These are phyloP conservation scores for Penicillium psychrosexuale DNA, from an alignment of 2,329 filamentous ascomycete genomes.

Conservation along the genomic window DNA sequence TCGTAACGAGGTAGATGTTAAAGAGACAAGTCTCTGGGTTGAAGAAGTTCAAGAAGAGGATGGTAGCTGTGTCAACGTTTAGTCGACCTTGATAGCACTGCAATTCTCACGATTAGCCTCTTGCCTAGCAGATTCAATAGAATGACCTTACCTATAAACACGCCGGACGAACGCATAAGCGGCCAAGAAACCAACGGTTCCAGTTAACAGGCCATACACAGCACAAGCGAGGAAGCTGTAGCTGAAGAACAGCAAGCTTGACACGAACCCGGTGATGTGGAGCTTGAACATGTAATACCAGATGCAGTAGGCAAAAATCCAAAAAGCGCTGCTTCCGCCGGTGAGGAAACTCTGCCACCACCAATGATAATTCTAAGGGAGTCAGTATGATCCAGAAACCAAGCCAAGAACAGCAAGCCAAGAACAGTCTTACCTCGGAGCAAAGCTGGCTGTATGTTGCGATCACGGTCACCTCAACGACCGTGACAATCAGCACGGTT, in stretches of 20 bases:
- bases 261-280: slow-evolving; percentile 76
- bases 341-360: slow-evolving; percentile 88
- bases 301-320: slow-evolving; percentile 77
- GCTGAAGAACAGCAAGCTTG: slow-evolving; percentile 76
- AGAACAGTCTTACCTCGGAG: slow-evolving; percentile 56
- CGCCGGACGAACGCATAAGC: slow-evolving; percentile 79
- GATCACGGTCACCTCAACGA: slow-evolving; percentile 80
- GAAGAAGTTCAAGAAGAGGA: background rate
- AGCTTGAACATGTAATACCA: slow-evolving; percentile 83
- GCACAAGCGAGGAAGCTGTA: slow-evolving; percentile 79
- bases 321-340: slow-evolving; percentile 71
- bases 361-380: slow-evolving; percentile 71
- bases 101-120: slow-evolving; percentile 4
- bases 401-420: background rate
- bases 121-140: background rate
- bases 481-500: slow-evolving; percentile 68
- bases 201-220: slow-evolving; percentile 76
- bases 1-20: slow-evolving; percentile 5
- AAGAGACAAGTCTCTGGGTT: background rate
- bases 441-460: slow-evolving; percentile 79
- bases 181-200: slow-evolving; percentile 79
- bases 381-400: background rate
- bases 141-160: slow-evolving; percentile 67
- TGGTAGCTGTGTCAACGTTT: background rate
- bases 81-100: slow-evolving; percentile 38